phyloP scores from a whole-genome alignment of 1,284 basidiomycete genomes.

The Gymnopus androsaceus region DNA sequence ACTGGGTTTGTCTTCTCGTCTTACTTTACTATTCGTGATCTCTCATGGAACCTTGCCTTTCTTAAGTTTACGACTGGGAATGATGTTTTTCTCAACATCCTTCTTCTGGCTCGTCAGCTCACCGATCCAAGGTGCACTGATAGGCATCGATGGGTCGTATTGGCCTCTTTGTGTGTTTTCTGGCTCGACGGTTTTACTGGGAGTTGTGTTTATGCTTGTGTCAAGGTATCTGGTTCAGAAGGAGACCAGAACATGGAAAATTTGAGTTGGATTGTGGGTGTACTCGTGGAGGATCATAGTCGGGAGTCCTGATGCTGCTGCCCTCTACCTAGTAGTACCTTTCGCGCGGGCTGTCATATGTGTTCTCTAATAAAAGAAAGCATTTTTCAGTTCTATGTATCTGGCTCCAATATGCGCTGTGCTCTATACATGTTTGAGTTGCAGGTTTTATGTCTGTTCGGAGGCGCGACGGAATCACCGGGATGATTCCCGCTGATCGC shows the following conservation, averaged over 20 bases:
- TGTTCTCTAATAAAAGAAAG: too few relatives aligned
- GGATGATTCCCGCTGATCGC: too few relatives aligned
- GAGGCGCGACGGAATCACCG: too few relatives aligned
- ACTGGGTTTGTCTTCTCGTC: constrained; percentile 16
- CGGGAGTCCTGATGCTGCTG: too few relatives aligned
- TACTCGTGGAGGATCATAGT: too few relatives aligned
- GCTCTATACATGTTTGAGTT: too few relatives aligned
- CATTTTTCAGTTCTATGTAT: too few relatives aligned
- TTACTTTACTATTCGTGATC: neutral
- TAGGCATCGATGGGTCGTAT: constrained; percentile 16
- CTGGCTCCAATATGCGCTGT: too few relatives aligned
- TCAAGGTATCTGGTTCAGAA: constrained; percentile 6
- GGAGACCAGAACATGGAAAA: constrained; percentile 1
- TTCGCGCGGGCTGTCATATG: too few relatives aligned
- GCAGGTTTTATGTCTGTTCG: too few relatives aligned
- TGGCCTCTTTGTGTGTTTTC: constrained; percentile 21
- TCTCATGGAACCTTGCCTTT: neutral
- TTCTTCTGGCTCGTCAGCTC: constrained; percentile 25
- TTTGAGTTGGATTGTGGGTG: neutral
- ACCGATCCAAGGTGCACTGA: constrained; percentile 23
- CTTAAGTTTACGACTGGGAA: constrained; percentile 20
- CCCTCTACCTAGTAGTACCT: too few relatives aligned
- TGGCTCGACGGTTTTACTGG: constrained; percentile 18
- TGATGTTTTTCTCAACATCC: constrained; percentile 22
- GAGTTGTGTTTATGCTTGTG: constrained; percentile 18